These are phyloP conservation scores for Phytomonas sp. DNA, from an alignment of 208 protist species.

Conservation along the genomic window DNA sequence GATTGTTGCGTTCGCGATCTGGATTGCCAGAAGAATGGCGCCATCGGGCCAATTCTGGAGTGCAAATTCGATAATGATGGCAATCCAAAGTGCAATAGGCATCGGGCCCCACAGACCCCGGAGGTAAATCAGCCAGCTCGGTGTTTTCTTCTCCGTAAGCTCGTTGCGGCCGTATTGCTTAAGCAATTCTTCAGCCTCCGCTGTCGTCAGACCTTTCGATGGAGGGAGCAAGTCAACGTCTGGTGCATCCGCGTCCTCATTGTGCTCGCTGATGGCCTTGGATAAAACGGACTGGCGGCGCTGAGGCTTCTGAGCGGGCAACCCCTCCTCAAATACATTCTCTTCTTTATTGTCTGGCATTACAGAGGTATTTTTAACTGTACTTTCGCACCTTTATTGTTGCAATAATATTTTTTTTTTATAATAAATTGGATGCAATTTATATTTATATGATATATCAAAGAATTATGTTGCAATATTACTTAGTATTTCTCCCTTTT, in stretches of 20 bases:
- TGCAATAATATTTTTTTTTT: not conserved
- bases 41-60: constrained; percentile 84
- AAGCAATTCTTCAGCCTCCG: constrained; percentile 54
- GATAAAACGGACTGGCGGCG: constrained; percentile 61
- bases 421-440: not conserved
- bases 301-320: constrained; percentile 43
- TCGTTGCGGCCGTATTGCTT: constrained; percentile 67
- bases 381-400: constrained; percentile 3
- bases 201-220: constrained; percentile 54
- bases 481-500: constrained; percentile 5
- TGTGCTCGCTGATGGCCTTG: constrained; percentile 67
- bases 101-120: constrained; percentile 79
- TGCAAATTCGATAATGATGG: constrained; percentile 83
- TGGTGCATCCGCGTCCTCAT: constrained; percentile 23
- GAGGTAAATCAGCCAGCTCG: constrained; percentile 74
- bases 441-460: constrained; percentile 6
- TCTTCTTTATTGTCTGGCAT: not conserved
- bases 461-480: constrained; percentile 4
- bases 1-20: constrained; percentile 77
- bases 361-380: not conserved
- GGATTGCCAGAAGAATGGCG: constrained; percentile 76
- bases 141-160: constrained; percentile 64
- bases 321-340: constrained; percentile 20
- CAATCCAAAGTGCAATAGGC: constrained; percentile 85
- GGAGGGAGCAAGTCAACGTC: constrained; percentile 28